Percentiles rank a stretch among this genome's conserved stretches.
Evolutionary conservation across 768 basidiomycete genomes (phyloP).

Genomic region (Boletus sensibilis): DNA sequence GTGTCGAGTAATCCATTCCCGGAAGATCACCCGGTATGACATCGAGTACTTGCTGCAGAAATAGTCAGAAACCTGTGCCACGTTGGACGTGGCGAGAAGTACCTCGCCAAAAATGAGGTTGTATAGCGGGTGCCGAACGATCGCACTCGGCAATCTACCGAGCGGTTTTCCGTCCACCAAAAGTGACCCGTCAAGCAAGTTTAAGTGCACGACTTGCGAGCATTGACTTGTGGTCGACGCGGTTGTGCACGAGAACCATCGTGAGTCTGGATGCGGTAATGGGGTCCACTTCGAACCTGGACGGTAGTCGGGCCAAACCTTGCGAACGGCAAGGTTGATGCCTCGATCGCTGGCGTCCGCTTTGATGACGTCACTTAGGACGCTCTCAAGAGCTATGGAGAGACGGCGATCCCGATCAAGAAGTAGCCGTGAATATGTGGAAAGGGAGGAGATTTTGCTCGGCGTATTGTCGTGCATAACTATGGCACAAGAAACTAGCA

Average conservation of each 20-base stretch:
- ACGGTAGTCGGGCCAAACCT: slow-evolving; percentile 34
- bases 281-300: slow-evolving; percentile 27
- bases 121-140: slow-evolving; percentile 36
- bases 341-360: slow-evolving; percentile 9
- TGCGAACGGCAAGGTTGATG: slow-evolving; percentile 31
- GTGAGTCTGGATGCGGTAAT: slow-evolving; percentile 18
- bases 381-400: slow-evolving; percentile 27
- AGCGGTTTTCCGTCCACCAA: slow-evolving; percentile 42
- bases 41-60: not conserved
- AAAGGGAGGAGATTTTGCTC: not conserved
- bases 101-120: slow-evolving; percentile 38
- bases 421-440: slow-evolving; percentile 18
- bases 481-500: slow-evolving; percentile 35
- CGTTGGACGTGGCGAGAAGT: not conserved
- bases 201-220: slow-evolving; percentile 36
- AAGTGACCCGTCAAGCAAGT: slow-evolving; percentile 41
- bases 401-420: slow-evolving; percentile 35
- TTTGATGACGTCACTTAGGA: slow-evolving; percentile 16
- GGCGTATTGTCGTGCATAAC: slow-evolving; percentile 34
- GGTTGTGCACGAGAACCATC: slow-evolving; percentile 33
- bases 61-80: not conserved
- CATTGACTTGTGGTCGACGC: not conserved
- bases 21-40: not conserved
- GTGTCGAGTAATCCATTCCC: slow-evolving; percentile 5
- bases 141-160: slow-evolving; percentile 37